Conservation (phyloP, 1,139 yeast genomes). For the Entelexis paramagnoliae region DNA sequence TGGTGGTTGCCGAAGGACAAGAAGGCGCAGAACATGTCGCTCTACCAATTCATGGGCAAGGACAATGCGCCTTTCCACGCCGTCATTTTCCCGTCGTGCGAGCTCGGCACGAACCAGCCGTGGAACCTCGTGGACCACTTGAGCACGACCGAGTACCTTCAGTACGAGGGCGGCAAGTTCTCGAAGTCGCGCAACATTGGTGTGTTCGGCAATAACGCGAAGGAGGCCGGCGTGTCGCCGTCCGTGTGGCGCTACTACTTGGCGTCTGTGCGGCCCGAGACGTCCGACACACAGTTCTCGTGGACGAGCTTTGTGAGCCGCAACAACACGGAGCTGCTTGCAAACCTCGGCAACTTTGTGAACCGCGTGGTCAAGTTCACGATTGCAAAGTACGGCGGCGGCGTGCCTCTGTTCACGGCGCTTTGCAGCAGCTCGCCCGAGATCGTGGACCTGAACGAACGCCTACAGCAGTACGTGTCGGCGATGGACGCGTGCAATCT, state of each 20-base stretch:
- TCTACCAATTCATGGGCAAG: slow-evolving; percentile 98
- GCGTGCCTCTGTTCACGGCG: slow-evolving; percentile 43
- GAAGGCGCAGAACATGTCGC: slow-evolving; percentile 56
- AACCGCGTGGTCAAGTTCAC: slow-evolving; percentile 87
- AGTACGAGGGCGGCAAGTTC: slow-evolving; percentile 95
- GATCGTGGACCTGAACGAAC: slow-evolving; percentile 45
- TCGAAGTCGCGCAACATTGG: slow-evolving; percentile 95
- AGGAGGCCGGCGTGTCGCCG: slow-evolving; percentile 80
- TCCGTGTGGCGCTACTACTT: slow-evolving; percentile 97
- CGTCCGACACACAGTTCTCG: slow-evolving; percentile 90
- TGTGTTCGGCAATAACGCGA: slow-evolving; percentile 95
- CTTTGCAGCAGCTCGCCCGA: slow-evolving; percentile 17
- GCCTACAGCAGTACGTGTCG: slow-evolving; percentile 51
- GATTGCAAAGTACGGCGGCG: slow-evolving; percentile 84
- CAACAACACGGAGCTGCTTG: slow-evolving; percentile 84
- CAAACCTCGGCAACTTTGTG: slow-evolving; percentile 93
- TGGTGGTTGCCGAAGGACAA: slow-evolving; percentile 60
- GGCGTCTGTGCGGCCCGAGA: slow-evolving; percentile 87
- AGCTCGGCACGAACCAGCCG: slow-evolving; percentile 72
- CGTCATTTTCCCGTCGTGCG: slow-evolving; percentile 90
- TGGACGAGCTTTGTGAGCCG: slow-evolving; percentile 94
- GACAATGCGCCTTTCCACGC: slow-evolving; percentile 98
- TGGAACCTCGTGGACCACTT: slow-evolving; percentile 92
- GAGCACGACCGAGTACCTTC: slow-evolving; percentile 90
- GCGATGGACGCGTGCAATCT: slow-evolving; percentile 72